Base-by-base conservation (phyloP, 164 flowering plant species). In the Protea cynaroides region DNA sequence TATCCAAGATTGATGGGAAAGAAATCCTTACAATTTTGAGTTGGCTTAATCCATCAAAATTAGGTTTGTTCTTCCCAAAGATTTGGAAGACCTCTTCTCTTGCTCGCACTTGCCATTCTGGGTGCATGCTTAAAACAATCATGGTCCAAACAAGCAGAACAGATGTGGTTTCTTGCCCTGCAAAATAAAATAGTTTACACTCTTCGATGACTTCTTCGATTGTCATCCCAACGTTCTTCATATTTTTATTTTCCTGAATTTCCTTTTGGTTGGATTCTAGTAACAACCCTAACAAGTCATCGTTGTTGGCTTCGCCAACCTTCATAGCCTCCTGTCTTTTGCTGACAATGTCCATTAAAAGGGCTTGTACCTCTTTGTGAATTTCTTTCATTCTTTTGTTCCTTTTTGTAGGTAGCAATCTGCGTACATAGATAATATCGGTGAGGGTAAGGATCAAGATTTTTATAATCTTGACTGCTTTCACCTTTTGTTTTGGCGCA, bases 141-240 rank as follows among this genome's bases (percentile, higher is more conserved):
- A 38, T 59, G n/a, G 49, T 44, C 62, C 62, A 59, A 13, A 44
- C 49, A 59, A 59, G 62, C 50, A 23, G 19, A 22, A 38, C 18
- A 9, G 47, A 4, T 0, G 62, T 59, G 9, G 62, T 59, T 25
- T 37, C 62, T 13, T 62, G 56, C 29, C 65, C 65, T 4, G 56
- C 65, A 52, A 62, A 46, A 37, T 46, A 62, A 1, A 62, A 62
- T 25, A 47, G 36, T 21, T 52, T 62, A 37, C 65, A 62, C 36
- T 62, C 65, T 9, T 62, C 40, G 23, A 62, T 25, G 22, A 62
- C 49, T 5, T 49, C 65, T 5, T 62, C 65, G 38, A 59, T 40
- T 25, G 24, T 59, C 62, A 40, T 19, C 14, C 62, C 62, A 19
- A 22, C 15, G 15, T 59, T 59, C 49, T 59, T 59, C 15, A 4